Percentiles rank a stretch among this genome's conserved stretches.
These are phyloP conservation scores for Fusarium denticulatum DNA, from an alignment of 2,329 filamentous ascomycete species.

Conservation along the genomic window DNA sequence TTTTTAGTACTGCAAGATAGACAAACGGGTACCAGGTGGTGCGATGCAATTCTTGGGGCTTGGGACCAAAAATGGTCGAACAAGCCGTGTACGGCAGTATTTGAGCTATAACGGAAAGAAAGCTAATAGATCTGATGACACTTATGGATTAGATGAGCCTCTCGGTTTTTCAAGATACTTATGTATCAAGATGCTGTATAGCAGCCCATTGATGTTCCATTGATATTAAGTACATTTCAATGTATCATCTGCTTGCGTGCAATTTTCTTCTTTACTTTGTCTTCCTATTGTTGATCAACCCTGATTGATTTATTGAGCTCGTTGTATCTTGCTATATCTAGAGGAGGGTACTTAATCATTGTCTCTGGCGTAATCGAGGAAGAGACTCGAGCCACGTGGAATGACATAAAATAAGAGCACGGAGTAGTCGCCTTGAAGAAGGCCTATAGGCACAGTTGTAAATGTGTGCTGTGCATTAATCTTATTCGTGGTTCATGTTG, in stretches of 20 bases:
- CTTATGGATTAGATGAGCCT: slow-evolving; percentile 16
- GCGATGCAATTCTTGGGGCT: slow-evolving; percentile 40
- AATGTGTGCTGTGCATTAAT: background rate
- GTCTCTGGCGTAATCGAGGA: background rate
- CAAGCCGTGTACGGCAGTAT: slow-evolving; percentile 45
- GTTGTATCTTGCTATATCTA: background rate
- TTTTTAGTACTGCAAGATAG: slow-evolving; percentile 51
- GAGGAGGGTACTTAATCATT: background rate
- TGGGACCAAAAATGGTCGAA: slow-evolving; percentile 33
- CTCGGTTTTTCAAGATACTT: background rate
- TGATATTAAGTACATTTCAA: background rate
- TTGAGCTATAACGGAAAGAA: slow-evolving; percentile 45
- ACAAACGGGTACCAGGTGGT: slow-evolving; percentile 42
- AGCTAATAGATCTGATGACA: slow-evolving; percentile 46
- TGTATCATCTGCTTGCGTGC: background rate
- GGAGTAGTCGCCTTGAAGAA: background rate
- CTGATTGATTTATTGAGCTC: background rate
- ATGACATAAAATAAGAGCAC: background rate
- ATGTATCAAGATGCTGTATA: background rate
- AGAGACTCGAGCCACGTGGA: background rate
- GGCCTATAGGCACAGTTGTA: background rate
- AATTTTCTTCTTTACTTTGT: background rate
- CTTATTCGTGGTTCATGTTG: background rate
- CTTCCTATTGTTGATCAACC: background rate
- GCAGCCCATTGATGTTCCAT: background rate